Conservation (phyloP, 805 yeast species). For the Naumovozyma baii region DNA sequence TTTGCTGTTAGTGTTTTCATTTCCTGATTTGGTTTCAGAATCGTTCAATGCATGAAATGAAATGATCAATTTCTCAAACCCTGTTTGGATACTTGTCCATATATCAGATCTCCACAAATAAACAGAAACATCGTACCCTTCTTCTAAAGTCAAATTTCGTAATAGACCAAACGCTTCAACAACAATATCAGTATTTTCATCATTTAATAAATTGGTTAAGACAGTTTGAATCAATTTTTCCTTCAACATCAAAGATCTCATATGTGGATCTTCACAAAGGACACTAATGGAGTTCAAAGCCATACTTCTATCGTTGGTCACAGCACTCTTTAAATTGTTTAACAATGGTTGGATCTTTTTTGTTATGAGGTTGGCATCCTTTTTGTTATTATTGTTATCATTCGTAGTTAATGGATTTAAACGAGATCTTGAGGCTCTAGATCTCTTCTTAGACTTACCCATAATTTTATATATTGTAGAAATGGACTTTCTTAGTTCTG, state of each 20-base stretch:
- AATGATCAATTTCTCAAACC: constrained; percentile 41
- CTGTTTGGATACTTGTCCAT: constrained; percentile 49
- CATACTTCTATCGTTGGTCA: constrained; percentile 66
- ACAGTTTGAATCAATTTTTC: constrained; percentile 60
- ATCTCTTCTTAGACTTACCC: constrained; percentile 70
- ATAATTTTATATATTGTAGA: no score
- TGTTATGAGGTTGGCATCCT: constrained; percentile 41
- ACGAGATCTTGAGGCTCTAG: constrained; percentile 39
- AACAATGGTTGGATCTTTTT: constrained; percentile 62
- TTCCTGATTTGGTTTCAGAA: constrained; percentile 3
- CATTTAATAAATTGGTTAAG: constrained; percentile 55
- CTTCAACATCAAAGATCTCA: constrained; percentile 56
- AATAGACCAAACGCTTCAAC: constrained; percentile 75
- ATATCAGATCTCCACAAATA: constrained; percentile 71
- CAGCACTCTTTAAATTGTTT: constrained; percentile 48
- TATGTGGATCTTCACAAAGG: constrained; percentile 55
- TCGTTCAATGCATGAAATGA: constrained; percentile 38
- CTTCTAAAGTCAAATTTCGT: constrained; percentile 72
- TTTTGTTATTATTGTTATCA: constrained; percentile 28
- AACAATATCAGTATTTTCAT: constrained; percentile 62
- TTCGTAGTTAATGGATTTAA: constrained; percentile 28
- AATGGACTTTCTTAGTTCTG: no score
- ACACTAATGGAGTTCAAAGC: constrained; percentile 67
- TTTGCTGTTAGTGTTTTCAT: constrained; percentile 4
- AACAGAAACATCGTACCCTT: constrained; percentile 74